Percentiles rank a stretch among this genome's conserved stretches.
Conservation (phyloP, 2,329 filamentous ascomycete genomes). For the Fusarium transvaalense region DNA sequence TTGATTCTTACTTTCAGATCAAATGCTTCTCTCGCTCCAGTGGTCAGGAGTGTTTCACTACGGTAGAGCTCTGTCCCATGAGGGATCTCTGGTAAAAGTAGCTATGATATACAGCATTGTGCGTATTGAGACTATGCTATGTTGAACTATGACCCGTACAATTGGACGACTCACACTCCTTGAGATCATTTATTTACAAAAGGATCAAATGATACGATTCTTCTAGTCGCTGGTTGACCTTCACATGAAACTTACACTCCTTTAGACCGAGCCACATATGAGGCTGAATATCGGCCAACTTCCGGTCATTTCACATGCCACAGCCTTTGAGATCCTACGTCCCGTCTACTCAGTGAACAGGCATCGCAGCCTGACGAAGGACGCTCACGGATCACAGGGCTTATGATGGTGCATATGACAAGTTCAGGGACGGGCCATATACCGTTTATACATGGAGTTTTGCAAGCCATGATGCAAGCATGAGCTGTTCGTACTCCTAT, state of each 20-base stretch:
- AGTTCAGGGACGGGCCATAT: neutral
- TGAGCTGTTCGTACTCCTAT: neutral
- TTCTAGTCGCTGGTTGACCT: neutral
- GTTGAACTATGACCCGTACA: neutral
- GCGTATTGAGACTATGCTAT: neutral
- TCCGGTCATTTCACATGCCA: conserved; percentile 17
- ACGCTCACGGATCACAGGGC: conserved; percentile 9
- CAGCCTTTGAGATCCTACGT: neutral
- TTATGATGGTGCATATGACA: conserved; percentile 3
- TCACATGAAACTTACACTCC: conserved; percentile 17
- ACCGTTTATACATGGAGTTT: neutral
- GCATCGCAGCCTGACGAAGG: neutral
- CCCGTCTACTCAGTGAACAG: neutral
- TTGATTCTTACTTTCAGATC: neutral
- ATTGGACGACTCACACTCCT: neutral
- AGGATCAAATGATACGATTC: neutral
- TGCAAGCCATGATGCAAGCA: neutral
- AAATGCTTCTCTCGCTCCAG: neutral
- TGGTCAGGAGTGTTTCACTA: neutral
- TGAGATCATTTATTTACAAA: neutral
- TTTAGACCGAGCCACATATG: conserved; percentile 15
- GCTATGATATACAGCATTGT: neutral
- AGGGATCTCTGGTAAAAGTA: neutral
- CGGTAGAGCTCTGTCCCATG: neutral
- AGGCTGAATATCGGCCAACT: conserved; percentile 23